Evolutionary conservation across 148 eudicot species (phyloP), one percentile per base, ranked within the genome.

Genomic region (Rhododendron henanense): DNA sequence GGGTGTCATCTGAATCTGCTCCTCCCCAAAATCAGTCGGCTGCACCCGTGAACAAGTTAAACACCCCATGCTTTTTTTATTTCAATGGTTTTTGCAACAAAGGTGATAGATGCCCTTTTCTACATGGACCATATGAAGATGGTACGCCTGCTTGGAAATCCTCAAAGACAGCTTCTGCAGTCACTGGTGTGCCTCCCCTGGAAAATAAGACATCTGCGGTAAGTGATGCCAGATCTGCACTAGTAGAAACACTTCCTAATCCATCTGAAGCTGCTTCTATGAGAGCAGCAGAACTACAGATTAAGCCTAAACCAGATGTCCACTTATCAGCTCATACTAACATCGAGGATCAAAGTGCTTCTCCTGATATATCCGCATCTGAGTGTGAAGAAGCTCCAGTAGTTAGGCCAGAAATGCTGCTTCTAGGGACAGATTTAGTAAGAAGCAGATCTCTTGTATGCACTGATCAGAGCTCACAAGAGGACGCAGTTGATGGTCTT

Each of bases 71-170:
- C 89, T 92, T 88, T 86, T 94, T 85, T 86, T 92, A 86, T 84
- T 91, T 81, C 82, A 92, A 84, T 71, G 92, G 92, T 37, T 90
- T 88, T 86, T 94, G 98, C 88, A 93, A 79, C 85, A 94, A 93
- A 93, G 98, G 93, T 71, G 93, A 91, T 83, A 78, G n/a, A 82
- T 94, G 96, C 89, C 86, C 90, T 33, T 94, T 89, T 82, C 85
- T 92, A 45, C 96, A 94, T 84, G 91, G 90, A 47, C 88, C 90
- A 31, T 13, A 4, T 87, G 85, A 83, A 82, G 89, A 87, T 82
- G 63, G 82, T 84, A 21, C 67, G 59, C 80, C 82, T 61, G 51
- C 85, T 74, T 86, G 37, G 84, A 92, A 92, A 81, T 51, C 88
- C 69, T 61, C 84, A 59, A 90, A 90, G 76, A 71, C 87, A 31